Base-by-base conservation (phyloP, 163 green algal genomes). In the Trebouxia gelatinosa region DNA sequence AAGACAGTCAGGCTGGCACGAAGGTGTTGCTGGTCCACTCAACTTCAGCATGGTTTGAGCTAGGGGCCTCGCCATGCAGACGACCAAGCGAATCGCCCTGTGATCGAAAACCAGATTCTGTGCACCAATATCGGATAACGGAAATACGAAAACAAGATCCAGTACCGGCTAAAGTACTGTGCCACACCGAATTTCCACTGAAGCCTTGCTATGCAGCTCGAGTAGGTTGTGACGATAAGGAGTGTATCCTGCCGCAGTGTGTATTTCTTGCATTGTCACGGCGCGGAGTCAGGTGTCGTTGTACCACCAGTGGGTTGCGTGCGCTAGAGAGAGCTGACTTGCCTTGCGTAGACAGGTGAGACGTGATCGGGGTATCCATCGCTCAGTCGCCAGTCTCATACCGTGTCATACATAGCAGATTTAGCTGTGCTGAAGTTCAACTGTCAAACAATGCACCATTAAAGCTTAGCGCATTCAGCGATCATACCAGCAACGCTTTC, bases 241-340 rank as follows among this genome's bases (percentile, higher is more conserved):
- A 72, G 5, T 72, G 64, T 72, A 72, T 72, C 64, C 64, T 51
- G 35, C 64, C 35, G 37, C 35, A 72, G 32, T 54, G 64, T 37
- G 35, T 72, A 16, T 68, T 54, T 72, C 31, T 17, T n/a, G 61
- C n/a, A n/a, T n/a, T n/a, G n/a, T n/a, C n/a, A n/a, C n/a, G n/a
- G n/a, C n/a, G n/a, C n/a, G n/a, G n/a, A n/a, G n/a, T n/a, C n/a
- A n/a, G n/a, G n/a, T n/a, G n/a, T n/a, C n/a, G n/a, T n/a, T n/a
- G n/a, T n/a, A n/a, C n/a, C n/a, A n/a, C n/a, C n/a, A n/a, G n/a
- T n/a, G n/a, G n/a, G n/a, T n/a, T n/a, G n/a, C n/a, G n/a, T n/a
- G n/a, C n/a, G n/a, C n/a, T n/a, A n/a, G n/a, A n/a, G n/a, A n/a
- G n/a, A n/a, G n/a, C n/a, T n/a, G n/a, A n/a, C n/a, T n/a, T n/a